Percentiles rank a stretch among this genome's conserved stretches.
Evolutionary conservation across 108 stramenopile genomes (phyloP).

Genomic region (Ochromonas danica): DNA sequence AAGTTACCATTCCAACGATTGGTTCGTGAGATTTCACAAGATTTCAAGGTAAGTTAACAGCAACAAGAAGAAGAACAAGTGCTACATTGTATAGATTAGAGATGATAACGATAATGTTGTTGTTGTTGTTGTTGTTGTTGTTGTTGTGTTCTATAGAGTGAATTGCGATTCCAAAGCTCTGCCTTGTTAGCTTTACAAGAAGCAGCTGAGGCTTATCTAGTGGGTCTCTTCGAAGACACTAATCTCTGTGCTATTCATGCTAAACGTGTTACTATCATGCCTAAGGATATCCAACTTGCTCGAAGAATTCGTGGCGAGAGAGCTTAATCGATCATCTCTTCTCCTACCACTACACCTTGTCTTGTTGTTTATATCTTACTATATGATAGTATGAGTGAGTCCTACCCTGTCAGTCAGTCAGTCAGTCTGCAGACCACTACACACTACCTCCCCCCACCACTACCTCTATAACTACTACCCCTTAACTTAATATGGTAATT

Average conservation of each 20-base stretch:
- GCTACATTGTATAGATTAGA: no score
- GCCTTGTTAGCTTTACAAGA: constrained; percentile 77
- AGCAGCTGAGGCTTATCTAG: constrained; percentile 66
- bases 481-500: no score
- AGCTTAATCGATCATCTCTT: neutral
- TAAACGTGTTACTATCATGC: constrained; percentile 57
- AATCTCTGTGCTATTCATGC: constrained; percentile 57
- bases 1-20: constrained; percentile 80
- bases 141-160: constrained; percentile 54
- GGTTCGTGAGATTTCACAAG: constrained; percentile 94
- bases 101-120: no score
- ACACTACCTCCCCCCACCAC: no score
- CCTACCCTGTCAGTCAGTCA: no score
- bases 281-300: constrained; percentile 56
- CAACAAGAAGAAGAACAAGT: no score
- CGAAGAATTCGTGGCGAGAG: constrained; percentile 50
- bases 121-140: no score
- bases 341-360: no score
- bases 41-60: constrained; percentile 71
- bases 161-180: constrained; percentile 94
- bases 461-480: no score
- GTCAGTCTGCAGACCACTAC: no score
- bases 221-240: constrained; percentile 52
- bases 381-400: no score
- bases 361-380: no score